phyloP scores from a whole-genome alignment of 2,329 filamentous ascomycete species.

The Neofusicoccum cordaticola region DNA sequence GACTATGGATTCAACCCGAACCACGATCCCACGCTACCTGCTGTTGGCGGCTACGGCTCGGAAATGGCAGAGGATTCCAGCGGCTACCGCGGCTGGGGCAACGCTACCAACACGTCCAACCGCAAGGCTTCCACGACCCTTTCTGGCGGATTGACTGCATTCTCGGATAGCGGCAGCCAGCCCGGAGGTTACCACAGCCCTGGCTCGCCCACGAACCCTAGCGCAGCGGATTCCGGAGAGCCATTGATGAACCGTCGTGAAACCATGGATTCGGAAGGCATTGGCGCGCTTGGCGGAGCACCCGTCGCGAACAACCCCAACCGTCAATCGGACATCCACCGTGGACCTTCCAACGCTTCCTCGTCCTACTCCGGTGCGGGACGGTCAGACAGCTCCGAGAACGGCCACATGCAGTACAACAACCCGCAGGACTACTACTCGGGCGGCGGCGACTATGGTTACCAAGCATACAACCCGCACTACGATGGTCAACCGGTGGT shows the following conservation, averaged over 20 bases:
- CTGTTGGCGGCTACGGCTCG: constrained; percentile 55
- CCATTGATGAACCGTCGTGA: constrained; percentile 52
- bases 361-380: constrained; percentile 87
- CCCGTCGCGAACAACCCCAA: constrained; percentile 64
- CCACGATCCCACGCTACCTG: constrained; percentile 76
- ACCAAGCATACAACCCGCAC: constrained; percentile 46
- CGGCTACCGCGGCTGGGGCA: constrained; percentile 94
- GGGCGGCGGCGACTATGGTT: constrained; percentile 51
- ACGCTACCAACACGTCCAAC: constrained; percentile 65
- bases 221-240: constrained; percentile 68
- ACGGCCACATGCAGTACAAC: constrained; percentile 49
- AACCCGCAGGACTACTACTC: constrained; percentile 51
- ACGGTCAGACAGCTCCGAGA: constrained; percentile 64
- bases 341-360: constrained; percentile 91
- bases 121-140: constrained; percentile 88
- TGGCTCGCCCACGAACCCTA: constrained; percentile 63
- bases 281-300: constrained; percentile 71
- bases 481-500: constrained; percentile 74
- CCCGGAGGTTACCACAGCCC: constrained; percentile 51
- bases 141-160: constrained; percentile 64
- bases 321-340: constrained; percentile 63
- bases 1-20: constrained; percentile 99
- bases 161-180: constrained; percentile 68
- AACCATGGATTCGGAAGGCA: constrained; percentile 69
- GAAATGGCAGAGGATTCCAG: constrained; percentile 73